phyloP scores from a whole-genome alignment of 257 asterid species.

The Anisodus tanguticus region DNA sequence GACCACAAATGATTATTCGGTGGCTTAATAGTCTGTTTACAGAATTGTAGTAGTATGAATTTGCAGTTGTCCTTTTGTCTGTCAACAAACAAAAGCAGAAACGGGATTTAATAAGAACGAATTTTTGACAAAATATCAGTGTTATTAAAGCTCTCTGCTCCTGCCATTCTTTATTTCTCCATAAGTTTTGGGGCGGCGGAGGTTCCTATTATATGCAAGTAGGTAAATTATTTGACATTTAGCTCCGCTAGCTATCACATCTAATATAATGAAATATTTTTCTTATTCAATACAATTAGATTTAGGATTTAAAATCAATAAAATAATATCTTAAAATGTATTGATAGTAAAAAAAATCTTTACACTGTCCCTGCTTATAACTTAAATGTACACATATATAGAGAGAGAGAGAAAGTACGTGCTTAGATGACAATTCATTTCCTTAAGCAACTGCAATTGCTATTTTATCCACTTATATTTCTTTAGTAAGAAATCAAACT shows the following conservation, averaged over 20 bases:
- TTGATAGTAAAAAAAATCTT: too few relatives aligned
- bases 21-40: not conserved
- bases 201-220: not conserved
- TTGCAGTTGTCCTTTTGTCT: not conserved
- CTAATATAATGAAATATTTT: not conserved
- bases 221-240: not conserved
- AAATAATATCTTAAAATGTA: not conserved
- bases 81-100: not conserved
- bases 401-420: too few relatives aligned
- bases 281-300: not conserved
- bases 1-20: not conserved
- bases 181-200: not conserved
- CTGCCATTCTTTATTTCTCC: not conserved
- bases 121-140: not conserved
- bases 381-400: too few relatives aligned
- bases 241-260: not conserved
- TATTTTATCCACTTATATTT: not conserved
- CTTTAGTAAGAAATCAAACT: not conserved
- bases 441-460: not conserved
- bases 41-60: not conserved
- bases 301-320: not conserved
- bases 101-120: not conserved
- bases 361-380: not conserved
- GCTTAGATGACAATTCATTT: not conserved
- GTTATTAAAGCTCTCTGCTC: not conserved